These are phyloP conservation scores for Apiospora rasikravindrae DNA, from an alignment of 2,329 filamentous ascomycete genomes.

Conservation along the genomic window DNA sequence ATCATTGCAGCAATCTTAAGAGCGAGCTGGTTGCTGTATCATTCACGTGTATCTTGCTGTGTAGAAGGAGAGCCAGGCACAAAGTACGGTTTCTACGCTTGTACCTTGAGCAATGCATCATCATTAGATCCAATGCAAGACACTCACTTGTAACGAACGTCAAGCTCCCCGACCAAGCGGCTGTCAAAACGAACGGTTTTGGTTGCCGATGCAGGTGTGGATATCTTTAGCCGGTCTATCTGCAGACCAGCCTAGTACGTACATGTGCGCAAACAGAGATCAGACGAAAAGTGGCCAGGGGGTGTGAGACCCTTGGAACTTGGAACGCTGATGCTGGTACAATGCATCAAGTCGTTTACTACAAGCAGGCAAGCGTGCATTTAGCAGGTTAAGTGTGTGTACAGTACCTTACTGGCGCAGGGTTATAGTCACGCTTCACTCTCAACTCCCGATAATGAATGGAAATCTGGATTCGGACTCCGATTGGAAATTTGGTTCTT, in stretches of 20 bases:
- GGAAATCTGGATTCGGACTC: no score
- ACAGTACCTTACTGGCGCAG: no score
- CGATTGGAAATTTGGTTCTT: no score
- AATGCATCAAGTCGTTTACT: neutral
- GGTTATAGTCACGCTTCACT: no score
- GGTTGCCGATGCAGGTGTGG: conserved; percentile 17
- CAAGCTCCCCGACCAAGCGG: conserved; percentile 5
- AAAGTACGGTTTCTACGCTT: neutral
- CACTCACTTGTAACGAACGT: neutral
- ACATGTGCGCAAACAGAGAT: conserved; percentile 9
- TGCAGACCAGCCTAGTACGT: conserved; percentile 8
- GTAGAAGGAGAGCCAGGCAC: neutral
- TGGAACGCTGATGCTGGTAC: neutral
- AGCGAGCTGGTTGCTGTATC: neutral
- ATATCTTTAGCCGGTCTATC: conserved; percentile 14
- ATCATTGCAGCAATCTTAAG: conserved; percentile 36
- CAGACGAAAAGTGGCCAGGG: conserved; percentile 15
- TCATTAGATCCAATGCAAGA: neutral
- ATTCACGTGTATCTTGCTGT: neutral
- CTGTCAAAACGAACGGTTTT: conserved; percentile 17
- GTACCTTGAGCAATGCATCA: neutral
- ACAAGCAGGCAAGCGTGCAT: neutral
- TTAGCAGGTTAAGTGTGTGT: neutral
- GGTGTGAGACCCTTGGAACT: neutral
- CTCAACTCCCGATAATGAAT: no score